Evolutionary conservation across 108 stramenopile genomes (phyloP).

Genomic region (Ochromonas danica): DNA sequence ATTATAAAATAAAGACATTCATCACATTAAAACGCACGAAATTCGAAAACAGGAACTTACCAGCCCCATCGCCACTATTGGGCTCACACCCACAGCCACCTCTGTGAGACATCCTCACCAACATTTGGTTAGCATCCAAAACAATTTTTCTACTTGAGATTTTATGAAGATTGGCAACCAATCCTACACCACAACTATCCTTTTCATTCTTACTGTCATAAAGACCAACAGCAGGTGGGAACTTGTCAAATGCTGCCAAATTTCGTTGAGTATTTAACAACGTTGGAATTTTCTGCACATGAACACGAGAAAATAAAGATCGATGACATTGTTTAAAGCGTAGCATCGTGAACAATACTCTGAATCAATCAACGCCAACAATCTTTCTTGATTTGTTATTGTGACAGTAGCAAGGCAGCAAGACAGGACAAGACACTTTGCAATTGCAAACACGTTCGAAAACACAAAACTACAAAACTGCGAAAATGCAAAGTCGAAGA

Average conservation of each 20-base stretch:
- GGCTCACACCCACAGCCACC: slow-evolving; percentile 90
- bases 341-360: too few species aligned
- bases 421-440: too few species aligned
- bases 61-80: slow-evolving; percentile 86
- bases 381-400: too few species aligned
- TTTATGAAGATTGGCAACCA: slow-evolving; percentile 78
- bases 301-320: too few species aligned
- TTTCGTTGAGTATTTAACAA: not conserved
- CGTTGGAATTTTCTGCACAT: too few species aligned
- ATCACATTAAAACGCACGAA: not conserved
- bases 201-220: slow-evolving; percentile 76
- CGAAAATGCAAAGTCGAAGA: too few species aligned
- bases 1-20: slow-evolving; percentile 22
- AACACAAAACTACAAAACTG: too few species aligned
- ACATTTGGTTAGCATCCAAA: slow-evolving; percentile 92
- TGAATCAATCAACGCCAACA: too few species aligned
- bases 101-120: slow-evolving; percentile 92
- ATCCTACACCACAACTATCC: slow-evolving; percentile 96
- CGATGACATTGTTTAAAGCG: too few species aligned
- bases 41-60: slow-evolving; percentile 54
- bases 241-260: not conserved
- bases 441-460: too few species aligned
- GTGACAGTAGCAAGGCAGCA: too few species aligned
- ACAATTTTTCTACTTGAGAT: slow-evolving; percentile 76
- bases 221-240: slow-evolving; percentile 26